Base-by-base conservation (phyloP, 129 eudicot species). In the Centella asiatica region DNA sequence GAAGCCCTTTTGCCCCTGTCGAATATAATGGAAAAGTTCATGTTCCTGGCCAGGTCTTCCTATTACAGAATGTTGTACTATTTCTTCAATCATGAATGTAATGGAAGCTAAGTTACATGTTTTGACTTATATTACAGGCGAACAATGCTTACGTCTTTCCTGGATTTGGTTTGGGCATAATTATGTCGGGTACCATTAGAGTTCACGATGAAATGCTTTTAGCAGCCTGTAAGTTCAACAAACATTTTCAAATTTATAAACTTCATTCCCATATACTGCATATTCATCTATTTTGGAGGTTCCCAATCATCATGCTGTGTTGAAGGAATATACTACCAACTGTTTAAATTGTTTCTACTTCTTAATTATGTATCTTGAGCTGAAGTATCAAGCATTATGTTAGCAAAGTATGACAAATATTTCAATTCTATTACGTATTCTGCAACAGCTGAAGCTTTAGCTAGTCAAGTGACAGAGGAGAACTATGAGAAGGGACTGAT, bases 111-210 rank as follows among this genome's bases (percentile, higher is more conserved):
- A 6, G 32, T 20, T 22, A n/a, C 44, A 32, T 66, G 20, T 29
- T 25, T 13, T 31, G 20, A 44, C 11, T 40, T 62, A 24, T 25
- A 47, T 15, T 64, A 67, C 88, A 92, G 98, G 95, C 98, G 69
- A 92, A 92, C 64, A 87, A 92, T 69, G 98, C 95, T 64, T 92
- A 87, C 78, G 84, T 92, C 61, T 92, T 92, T 79, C 98, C 98
- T 11, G 95, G 98, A 49, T 84, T 92, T 42, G 98, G 98, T 67
- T 74, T 92, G 72, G 98, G 98, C 20, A 40, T 92, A 72, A 87
- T 92, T 71, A 92, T 92, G 88, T 92, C 90, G 66, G 96, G 94
- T 67, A 88, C 94, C 20, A 65, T 88, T 57, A 84, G 90, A 9
- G 80, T 92, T 34, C 98, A 84, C 40, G 88, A 92, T 62, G 98